Conservation (phyloP, 179 eudicot genomes). For the Beta lomatogona region DNA sequence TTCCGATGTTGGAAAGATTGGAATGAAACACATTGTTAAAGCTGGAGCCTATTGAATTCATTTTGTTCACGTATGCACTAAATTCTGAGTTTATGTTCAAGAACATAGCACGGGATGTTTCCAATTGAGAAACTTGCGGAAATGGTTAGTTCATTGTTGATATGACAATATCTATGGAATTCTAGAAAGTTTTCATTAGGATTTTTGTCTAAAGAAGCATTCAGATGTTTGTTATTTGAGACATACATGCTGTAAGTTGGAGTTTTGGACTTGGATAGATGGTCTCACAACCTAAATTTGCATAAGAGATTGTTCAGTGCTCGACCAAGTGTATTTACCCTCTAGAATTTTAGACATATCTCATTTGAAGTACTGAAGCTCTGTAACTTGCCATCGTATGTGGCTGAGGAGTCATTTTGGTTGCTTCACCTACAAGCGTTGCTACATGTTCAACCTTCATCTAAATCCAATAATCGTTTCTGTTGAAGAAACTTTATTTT, state of each 20-base stretch:
- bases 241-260: neutral
- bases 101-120: neutral
- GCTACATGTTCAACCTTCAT: neutral
- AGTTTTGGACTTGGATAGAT: conserved; percentile 1
- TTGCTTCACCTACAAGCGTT: neutral
- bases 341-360: neutral
- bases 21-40: neutral
- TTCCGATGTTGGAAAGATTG: too few species aligned
- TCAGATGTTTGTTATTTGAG: neutral
- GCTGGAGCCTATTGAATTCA: neutral
- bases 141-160: neutral
- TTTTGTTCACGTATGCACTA: neutral
- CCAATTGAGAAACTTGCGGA: neutral
- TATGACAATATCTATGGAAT: neutral
- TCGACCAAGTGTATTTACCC: neutral
- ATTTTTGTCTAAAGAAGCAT: neutral
- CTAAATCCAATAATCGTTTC: neutral
- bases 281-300: neutral
- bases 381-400: neutral
- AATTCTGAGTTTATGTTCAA: neutral
- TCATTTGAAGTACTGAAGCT: neutral
- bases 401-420: neutral
- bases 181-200: neutral
- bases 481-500: neutral
- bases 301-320: neutral